Conservation (phyloP, 306 rosid species). For the Cicer pinnatifidum region DNA sequence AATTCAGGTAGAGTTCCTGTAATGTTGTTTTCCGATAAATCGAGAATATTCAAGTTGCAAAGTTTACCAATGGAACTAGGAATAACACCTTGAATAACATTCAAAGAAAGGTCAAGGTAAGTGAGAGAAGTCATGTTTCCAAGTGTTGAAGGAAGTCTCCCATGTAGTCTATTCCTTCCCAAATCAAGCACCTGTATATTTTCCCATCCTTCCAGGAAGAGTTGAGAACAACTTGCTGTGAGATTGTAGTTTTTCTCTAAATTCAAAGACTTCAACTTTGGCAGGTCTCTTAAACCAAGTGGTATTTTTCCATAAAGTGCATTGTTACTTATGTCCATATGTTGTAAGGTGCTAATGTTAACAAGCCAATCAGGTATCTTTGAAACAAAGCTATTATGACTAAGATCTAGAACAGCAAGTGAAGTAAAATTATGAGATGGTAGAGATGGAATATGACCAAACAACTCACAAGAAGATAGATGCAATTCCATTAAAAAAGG, state of each 20-base stretch:
- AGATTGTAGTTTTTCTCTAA: conserved; percentile 31
- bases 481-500: conserved; percentile 50
- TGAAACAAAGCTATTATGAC: conserved; percentile 38
- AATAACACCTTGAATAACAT: conserved; percentile 50
- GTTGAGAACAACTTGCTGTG: conserved; percentile 49
- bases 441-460: conserved; percentile 44
- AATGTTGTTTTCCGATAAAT: neutral
- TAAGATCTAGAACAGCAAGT: conserved; percentile 48
- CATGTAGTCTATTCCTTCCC: conserved; percentile 40
- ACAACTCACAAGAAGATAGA: neutral
- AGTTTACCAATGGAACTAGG: conserved; percentile 49
- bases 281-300: conserved; percentile 48
- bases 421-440: conserved; percentile 47
- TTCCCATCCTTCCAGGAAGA: conserved; percentile 50
- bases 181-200: conserved; percentile 39
- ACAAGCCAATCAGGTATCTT: conserved; percentile 55
- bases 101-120: neutral
- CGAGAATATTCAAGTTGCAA: conserved; percentile 32
- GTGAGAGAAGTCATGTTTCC: conserved; percentile 56
- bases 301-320: conserved; percentile 56
- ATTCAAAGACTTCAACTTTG: conserved; percentile 37
- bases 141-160: conserved; percentile 47
- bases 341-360: conserved; percentile 48
- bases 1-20: neutral
- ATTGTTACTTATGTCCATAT: conserved; percentile 1